Evolutionary conservation across 1,139 yeast genomes (phyloP), one percentile per base, ranked within the genome.

Genomic region (Kluyveromyces marxianus): DNA sequence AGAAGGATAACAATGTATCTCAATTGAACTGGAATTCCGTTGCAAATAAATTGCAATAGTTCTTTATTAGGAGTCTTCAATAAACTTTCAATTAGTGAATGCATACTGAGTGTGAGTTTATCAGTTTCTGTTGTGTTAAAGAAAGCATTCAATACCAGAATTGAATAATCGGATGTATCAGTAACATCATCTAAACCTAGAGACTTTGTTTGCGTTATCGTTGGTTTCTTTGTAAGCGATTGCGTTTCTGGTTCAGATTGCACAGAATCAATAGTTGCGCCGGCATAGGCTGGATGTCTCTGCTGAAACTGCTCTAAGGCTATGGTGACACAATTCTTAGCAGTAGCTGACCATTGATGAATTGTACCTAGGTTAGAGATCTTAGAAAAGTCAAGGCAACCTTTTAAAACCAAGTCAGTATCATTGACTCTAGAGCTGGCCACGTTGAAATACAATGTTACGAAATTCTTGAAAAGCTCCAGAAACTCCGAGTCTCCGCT

Each of bases 1-100:
- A 74, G 59, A 8, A 72, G 63, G 44, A 86, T 70, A 4, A 86
- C 76, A 37, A 83, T 69, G 62, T 87, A 90, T 52, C 98, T 71
- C 50, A 88, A 69, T 59, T 89, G 97, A 21, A 92, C 95, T 0
- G 96, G 97, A 5, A 88, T 77, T 79, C 92, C 88, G 39, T 79
- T 76, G 7, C 88, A 79, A 48, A 87, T 76, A 52, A 80, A 69
- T 52, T 80, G 83, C 42, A 87, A 67, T 46, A 89, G 70, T 3
- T 60, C 58, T 42, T 55, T 60, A 42, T 63, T 64, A 24, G 67
- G 65, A 3, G 59, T 54, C 3, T 57, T 51, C 42, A 64, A 67
- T 47, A 72, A 64, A 50, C 66, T 60, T 14, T 65, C 60, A 7
- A 76, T 68, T 6, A 78, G 68, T 5, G 71, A 71, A 35, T 65